Conservation (phyloP, 371 early-diverging fungal species). For the Capillidium rhysosporum region DNA sequence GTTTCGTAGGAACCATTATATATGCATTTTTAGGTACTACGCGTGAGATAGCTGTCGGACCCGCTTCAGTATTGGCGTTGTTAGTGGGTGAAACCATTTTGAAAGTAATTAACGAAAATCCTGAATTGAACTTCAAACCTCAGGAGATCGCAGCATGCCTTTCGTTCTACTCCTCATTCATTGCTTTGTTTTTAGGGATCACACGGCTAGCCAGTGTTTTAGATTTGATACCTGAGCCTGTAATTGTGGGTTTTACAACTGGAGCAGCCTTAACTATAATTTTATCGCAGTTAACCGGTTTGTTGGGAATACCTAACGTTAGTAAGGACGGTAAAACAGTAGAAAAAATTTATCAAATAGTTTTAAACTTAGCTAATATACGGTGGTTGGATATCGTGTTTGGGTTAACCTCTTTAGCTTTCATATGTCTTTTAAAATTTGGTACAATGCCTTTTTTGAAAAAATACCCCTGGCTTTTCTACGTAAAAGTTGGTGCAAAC, state of each 20-base stretch:
- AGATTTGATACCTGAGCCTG: constrained; percentile 60
- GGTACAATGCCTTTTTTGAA: constrained; percentile 5
- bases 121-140: not conserved
- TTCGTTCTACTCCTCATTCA: constrained; percentile 23
- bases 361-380: constrained; percentile 5
- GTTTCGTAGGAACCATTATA: constrained; percentile 49
- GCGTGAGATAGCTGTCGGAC: constrained; percentile 68
- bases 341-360: constrained; percentile 28
- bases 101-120: constrained; percentile 15
- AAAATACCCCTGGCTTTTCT: constrained; percentile 12
- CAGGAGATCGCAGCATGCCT: constrained; percentile 21
- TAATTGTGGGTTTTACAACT: constrained; percentile 50
- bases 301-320: constrained; percentile 47
- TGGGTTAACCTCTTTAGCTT: not conserved
- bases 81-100: constrained; percentile 37
- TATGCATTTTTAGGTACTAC: constrained; percentile 67
- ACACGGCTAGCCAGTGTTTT: constrained; percentile 58
- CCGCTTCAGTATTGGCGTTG: constrained; percentile 67
- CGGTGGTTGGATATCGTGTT: not conserved
- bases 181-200: constrained; percentile 42
- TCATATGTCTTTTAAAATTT: not conserved
- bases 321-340: constrained; percentile 34
- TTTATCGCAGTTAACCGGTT: constrained; percentile 47
- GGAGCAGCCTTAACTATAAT: constrained; percentile 60
- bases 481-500: constrained; percentile 35